Percentiles rank a stretch among this genome's conserved stretches.
These are phyloP conservation scores for Penicillium frequentans DNA, from an alignment of 2,329 filamentous ascomycete genomes.

Conservation along the genomic window DNA sequence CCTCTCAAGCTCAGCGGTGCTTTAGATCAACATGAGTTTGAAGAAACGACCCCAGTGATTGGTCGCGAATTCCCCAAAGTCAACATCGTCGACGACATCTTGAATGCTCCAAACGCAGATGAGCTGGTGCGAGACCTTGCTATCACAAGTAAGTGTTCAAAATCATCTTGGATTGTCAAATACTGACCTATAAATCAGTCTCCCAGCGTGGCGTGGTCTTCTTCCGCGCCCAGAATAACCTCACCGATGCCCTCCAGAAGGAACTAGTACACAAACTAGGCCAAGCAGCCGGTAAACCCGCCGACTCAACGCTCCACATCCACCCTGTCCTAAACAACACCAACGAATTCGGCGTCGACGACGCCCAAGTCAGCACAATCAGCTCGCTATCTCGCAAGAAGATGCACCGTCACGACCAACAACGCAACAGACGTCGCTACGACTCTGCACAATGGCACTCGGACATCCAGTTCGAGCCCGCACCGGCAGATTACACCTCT, in stretches of 20 bases:
- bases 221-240: conserved; percentile 63
- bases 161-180: background rate
- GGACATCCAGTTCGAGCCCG: conserved; percentile 65
- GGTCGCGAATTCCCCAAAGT: conserved; percentile 43
- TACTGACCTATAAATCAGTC: conserved; percentile 44
- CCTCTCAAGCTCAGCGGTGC: conserved; percentile 35
- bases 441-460: conserved; percentile 55
- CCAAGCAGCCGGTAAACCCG: conserved; percentile 59
- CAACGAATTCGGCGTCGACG: conserved; percentile 55
- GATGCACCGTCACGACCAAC: conserved; percentile 36
- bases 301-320: conserved; percentile 59
- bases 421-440: conserved; percentile 35
- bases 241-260: conserved; percentile 66
- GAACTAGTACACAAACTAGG: conserved; percentile 62
- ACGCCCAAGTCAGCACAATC: conserved; percentile 65
- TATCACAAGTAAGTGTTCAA: conserved; percentile 57
- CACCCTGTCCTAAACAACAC: conserved; percentile 59
- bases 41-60: conserved; percentile 45
- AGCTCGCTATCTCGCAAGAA: conserved; percentile 57
- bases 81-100: conserved; percentile 50
- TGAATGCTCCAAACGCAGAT: conserved; percentile 63
- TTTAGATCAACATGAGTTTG: conserved; percentile 42
- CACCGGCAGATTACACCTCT: conserved; percentile 63
- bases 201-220: conserved; percentile 70
- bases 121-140: conserved; percentile 65